Percentiles rank a stretch among this genome's conserved stretches.
phyloP scores from a whole-genome alignment of 2,329 filamentous ascomycete genomes.

The Coniochaeta hoffmannii region DNA sequence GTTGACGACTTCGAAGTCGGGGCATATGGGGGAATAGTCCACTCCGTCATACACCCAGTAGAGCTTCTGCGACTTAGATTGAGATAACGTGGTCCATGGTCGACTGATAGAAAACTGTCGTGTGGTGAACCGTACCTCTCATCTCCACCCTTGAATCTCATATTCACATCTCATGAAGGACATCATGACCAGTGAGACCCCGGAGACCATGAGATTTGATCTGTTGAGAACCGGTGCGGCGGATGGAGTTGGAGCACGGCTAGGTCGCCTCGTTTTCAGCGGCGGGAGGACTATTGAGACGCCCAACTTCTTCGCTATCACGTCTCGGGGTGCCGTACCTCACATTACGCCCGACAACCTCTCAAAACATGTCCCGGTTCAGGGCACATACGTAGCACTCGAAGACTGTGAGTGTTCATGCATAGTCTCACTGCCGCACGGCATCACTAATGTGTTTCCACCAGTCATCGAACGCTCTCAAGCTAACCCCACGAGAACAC shows the following conservation, averaged over 20 bases:
- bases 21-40: too few species aligned
- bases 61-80: too few species aligned
- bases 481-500: slow-evolving; percentile 30
- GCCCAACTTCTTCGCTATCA: slow-evolving; percentile 72
- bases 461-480: slow-evolving; percentile 46
- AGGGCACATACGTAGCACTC: slow-evolving; percentile 70
- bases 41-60: too few species aligned
- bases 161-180: slow-evolving; percentile 11
- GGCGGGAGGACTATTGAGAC: slow-evolving; percentile 65
- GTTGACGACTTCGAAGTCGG: too few species aligned
- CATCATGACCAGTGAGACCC: slow-evolving; percentile 9
- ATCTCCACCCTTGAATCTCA: not conserved
- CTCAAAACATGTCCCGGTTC: slow-evolving; percentile 53
- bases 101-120: not conserved
- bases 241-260: slow-evolving; percentile 44
- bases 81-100: too few species aligned
- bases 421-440: not conserved
- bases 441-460: slow-evolving; percentile 3
- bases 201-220: slow-evolving; percentile 33
- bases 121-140: not conserved
- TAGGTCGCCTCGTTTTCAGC: slow-evolving; percentile 58
- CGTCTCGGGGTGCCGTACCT: slow-evolving; percentile 77
- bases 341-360: slow-evolving; percentile 86
- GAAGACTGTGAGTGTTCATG: slow-evolving; percentile 75
- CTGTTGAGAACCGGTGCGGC: slow-evolving; percentile 33